phyloP scores from a whole-genome alignment of 805 yeast genomes.

The Candida maltosa region DNA sequence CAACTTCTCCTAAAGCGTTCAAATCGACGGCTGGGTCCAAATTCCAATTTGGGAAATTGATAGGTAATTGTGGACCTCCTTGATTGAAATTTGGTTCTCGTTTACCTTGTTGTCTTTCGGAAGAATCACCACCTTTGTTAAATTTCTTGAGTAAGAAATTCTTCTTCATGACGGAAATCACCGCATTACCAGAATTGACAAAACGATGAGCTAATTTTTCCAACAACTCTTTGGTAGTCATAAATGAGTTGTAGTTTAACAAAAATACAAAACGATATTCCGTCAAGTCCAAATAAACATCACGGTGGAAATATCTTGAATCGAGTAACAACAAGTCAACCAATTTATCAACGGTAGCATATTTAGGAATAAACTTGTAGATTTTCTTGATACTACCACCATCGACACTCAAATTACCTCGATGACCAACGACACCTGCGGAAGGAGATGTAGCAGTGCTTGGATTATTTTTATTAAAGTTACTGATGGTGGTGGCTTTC shows the following conservation, averaged over 20 bases:
- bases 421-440: no score
- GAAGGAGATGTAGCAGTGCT: no score
- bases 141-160: constrained; percentile 13
- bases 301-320: constrained; percentile 54
- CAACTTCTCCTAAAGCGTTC: constrained; percentile 45
- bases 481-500: neutral
- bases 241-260: constrained; percentile 38
- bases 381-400: constrained; percentile 5
- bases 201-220: constrained; percentile 40
- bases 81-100: neutral
- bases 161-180: constrained; percentile 40
- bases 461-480: constrained; percentile 8
- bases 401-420: no score
- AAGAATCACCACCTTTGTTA: neutral
- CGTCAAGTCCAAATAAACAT: constrained; percentile 31
- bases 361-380: constrained; percentile 30
- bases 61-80: neutral
- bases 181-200: constrained; percentile 42
- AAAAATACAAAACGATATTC: constrained; percentile 42
- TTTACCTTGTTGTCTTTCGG: neutral
- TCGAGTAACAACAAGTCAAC: constrained; percentile 75
- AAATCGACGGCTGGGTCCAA: constrained; percentile 34
- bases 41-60: constrained; percentile 60
- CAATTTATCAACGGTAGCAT: constrained; percentile 69
- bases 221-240: constrained; percentile 36